phyloP scores from a whole-genome alignment of 768 basidiomycete species.

The Imleria badia region DNA sequence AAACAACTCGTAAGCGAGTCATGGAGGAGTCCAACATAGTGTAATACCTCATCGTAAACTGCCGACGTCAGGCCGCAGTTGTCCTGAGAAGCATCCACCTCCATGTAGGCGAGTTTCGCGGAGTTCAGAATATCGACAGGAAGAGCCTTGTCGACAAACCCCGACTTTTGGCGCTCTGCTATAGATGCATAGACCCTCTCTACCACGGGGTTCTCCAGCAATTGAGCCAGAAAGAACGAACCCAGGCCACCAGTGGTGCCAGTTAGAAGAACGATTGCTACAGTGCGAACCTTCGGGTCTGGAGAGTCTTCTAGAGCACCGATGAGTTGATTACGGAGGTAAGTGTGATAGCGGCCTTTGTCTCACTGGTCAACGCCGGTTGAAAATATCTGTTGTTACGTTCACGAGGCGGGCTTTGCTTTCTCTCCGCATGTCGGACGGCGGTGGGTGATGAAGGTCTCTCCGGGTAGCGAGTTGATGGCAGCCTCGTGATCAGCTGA shows the following conservation, averaged over 20 bases:
- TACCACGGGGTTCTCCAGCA: slow-evolving; percentile 27
- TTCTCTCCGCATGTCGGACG: too few relatives aligned
- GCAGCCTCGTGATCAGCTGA: too few relatives aligned
- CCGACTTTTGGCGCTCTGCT: slow-evolving; percentile 30
- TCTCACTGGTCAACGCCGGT: too few relatives aligned
- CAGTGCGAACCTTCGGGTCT: slow-evolving; percentile 19
- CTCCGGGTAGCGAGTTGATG: too few relatives aligned
- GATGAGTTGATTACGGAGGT: slow-evolving; percentile 21
- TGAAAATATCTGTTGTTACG: too few relatives aligned
- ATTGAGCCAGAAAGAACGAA: slow-evolving; percentile 34
- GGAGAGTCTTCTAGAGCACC: slow-evolving; percentile 26
- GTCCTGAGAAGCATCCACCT: slow-evolving; percentile 34
- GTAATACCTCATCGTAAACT: slow-evolving; percentile 30
- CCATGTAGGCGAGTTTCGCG: slow-evolving; percentile 36
- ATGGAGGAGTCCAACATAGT: not conserved
- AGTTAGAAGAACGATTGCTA: slow-evolving; percentile 30
- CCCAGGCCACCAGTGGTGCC: slow-evolving; percentile 47
- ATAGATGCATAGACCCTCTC: slow-evolving; percentile 30
- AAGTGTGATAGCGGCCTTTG: too few relatives aligned
- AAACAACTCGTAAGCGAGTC: not conserved
- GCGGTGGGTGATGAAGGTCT: too few relatives aligned
- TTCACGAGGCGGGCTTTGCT: too few relatives aligned
- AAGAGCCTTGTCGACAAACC: slow-evolving; percentile 39
- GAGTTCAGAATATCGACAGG: slow-evolving; percentile 31
- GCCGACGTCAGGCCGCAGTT: slow-evolving; percentile 30